Evolutionary conservation across 139 green algal species (phyloP), one percentile per base, ranked within the genome.

Genomic region (Coelastrella sp.): DNA sequence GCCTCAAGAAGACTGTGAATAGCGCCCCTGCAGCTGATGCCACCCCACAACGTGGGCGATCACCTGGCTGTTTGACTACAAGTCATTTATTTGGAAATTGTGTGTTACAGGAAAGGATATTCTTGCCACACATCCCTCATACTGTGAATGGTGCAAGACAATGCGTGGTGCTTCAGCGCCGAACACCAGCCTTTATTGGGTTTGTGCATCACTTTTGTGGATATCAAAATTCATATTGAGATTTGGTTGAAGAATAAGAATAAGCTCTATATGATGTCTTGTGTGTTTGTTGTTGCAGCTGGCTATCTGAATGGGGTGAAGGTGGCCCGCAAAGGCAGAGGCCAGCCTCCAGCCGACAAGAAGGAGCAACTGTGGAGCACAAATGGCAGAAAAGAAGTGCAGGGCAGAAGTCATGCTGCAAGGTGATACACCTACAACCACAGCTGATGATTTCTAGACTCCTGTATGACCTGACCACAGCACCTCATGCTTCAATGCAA

Each of bases 341-440:
- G 90, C 15, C 12, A 65, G 35, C 90, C 90, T 56, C 90, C 90
- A 25, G 79, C 72, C 22, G 73, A 87, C 22, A 82, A 91, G 35
- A 79, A 84, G 73, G 73, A 89, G 72, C 10, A 61, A 14, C 5
- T 60, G 6, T 76, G 58, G 75, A 76, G 17, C 60, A 65, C 59
- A 25, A 14, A 24, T 65, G 87, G 60, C 59, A 85, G 56, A 60
- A 57, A 58, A n/a, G 49, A 80, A 25, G 75, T 90, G 63, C 87
- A 63, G 8, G 87, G 87, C 61, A 84, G 20, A 27, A 89, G 68
- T 15, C 72, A 61, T 61, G 66, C 68, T 35, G 6, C 27, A 49
- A 80, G 27, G 84, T 88, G 25, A 79, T 17, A 25, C 68, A 76
- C n/a, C 15, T 10, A 8, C 19, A 76, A 76, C 68, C 10, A 15